phyloP scores from a whole-genome alignment of 2,329 filamentous ascomycete genomes.

The Trichoderma sp. region DNA sequence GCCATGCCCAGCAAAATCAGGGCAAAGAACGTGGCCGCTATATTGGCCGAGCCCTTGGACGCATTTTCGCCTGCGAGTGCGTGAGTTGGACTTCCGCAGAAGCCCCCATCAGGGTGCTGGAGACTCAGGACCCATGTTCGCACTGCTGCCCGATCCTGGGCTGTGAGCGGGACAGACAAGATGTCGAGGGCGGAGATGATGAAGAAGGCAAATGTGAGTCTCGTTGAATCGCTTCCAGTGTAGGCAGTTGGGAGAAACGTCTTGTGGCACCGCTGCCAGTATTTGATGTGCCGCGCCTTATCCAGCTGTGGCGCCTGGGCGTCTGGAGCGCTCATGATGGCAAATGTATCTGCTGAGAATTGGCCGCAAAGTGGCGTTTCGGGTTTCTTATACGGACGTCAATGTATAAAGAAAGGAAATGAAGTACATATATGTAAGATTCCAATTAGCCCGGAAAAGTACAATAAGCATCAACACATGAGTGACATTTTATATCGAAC shows the following conservation, averaged over 20 bases:
- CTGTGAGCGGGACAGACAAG: conserved; percentile 64
- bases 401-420: background rate
- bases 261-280: conserved; percentile 89
- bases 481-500: background rate
- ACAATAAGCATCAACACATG: background rate
- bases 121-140: conserved; percentile 83
- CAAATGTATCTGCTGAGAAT: background rate
- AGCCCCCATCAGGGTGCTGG: conserved; percentile 85
- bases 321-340: conserved; percentile 15
- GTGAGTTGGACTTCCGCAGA: conserved; percentile 82
- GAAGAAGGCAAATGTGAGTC: conserved; percentile 89
- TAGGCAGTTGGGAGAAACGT: conserved; percentile 81
- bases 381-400: background rate
- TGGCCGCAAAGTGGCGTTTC: background rate
- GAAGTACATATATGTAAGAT: background rate
- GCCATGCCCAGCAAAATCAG: conserved; percentile 69
- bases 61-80: conserved; percentile 46
- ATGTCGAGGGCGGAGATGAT: conserved; percentile 84
- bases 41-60: conserved; percentile 62
- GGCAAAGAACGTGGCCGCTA: conserved; percentile 89
- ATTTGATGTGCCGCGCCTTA: conserved; percentile 75
- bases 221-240: conserved; percentile 85
- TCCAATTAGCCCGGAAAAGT: background rate
- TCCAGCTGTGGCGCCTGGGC: conserved; percentile 47
- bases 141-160: conserved; percentile 50